These are phyloP conservation scores for Ammopiptanthus mongolicus DNA, from an alignment of 306 rosid species.

Conservation along the genomic window DNA sequence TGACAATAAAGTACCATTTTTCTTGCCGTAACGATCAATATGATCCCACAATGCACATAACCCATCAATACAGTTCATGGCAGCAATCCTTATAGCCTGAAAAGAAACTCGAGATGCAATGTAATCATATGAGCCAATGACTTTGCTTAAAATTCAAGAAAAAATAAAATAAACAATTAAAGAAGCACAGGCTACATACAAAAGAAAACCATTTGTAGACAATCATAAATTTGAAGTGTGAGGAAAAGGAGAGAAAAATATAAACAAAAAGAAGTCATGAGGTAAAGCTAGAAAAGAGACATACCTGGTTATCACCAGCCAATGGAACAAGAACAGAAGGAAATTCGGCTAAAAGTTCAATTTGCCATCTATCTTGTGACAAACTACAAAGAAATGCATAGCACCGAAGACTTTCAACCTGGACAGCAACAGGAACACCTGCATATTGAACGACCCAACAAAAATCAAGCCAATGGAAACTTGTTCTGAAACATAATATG, in stretches of 20 bases:
- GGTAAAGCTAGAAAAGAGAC: neutral
- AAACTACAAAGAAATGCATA: constrained; percentile 58
- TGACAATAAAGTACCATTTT: constrained; percentile 58
- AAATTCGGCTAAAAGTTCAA: constrained; percentile 65
- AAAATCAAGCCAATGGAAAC: constrained; percentile 2
- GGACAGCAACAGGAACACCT: constrained; percentile 78
- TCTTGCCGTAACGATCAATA: constrained; percentile 61
- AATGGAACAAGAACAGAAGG: constrained; percentile 82
- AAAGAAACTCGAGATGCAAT: constrained; percentile 8
- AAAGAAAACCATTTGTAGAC: neutral
- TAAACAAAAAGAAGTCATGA: neutral
- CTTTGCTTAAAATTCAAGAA: neutral
- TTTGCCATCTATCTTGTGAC: constrained; percentile 49
- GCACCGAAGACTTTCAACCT: constrained; percentile 80
- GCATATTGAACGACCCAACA: constrained; percentile 23
- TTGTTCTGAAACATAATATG: neutral
- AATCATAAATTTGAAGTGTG: neutral
- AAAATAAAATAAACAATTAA: neutral
- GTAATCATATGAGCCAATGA: neutral
- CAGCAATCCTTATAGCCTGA: constrained; percentile 65
- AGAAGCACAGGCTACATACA: neutral
- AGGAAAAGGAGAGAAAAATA: constrained; percentile 2
- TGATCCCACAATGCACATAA: constrained; percentile 51
- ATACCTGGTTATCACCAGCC: constrained; percentile 62
- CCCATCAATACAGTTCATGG: constrained; percentile 68